Base-by-base conservation (phyloP, 2,329 filamentous ascomycete genomes). In the Sarocladium brachiariae region DNA sequence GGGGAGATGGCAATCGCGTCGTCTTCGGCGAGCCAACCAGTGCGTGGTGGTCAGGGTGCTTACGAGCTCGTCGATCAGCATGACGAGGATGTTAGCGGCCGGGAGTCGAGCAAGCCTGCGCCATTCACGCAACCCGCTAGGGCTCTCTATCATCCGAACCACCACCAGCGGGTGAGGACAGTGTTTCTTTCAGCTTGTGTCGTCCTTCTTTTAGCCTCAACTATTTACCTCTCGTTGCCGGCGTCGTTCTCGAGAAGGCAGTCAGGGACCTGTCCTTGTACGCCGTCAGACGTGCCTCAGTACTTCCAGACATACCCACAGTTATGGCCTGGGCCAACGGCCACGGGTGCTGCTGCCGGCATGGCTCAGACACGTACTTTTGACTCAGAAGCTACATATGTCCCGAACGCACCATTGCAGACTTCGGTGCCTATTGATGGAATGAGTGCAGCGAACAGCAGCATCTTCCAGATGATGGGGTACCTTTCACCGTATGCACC, bases 391-490 rank as follows among this genome's bases (percentile, higher is more conserved):
- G 77, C 69, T 2, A 75, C 81, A 4, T 89, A 81, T 61, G 79
- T 84, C 27, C 82, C 85, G 13, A 87, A 87, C 59, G 70, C 76
- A 46, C 86, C 86, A 46, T 70, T 90, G 51, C 84, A 88, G 69
- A 90, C 86, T 2, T 78, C 80, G 31, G 72, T 85, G 18, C 84
- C 86, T 0, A 84, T 89, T 48, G 61, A 74, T 49, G 84, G 83
- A 23, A 72, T 73, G 66, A 74, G 74, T 45, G 65, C 67, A 2
- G 68, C 76, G 24, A 78, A 83, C 59, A 69, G 75, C 56, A 86
- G 80, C 65, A 86, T 89, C 58, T 89, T 89, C 65, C 74, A 82
- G 54, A 71, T 83, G 60, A 83, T 87, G 73, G 87, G 83, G 46
- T 73, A 59, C 52, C 65, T 89, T 25, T 81, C 80, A 34, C 84